Evolutionary conservation across 2,329 filamentous ascomycete genomes (phyloP).

Genomic region (Neofusicoccum sp.): DNA sequence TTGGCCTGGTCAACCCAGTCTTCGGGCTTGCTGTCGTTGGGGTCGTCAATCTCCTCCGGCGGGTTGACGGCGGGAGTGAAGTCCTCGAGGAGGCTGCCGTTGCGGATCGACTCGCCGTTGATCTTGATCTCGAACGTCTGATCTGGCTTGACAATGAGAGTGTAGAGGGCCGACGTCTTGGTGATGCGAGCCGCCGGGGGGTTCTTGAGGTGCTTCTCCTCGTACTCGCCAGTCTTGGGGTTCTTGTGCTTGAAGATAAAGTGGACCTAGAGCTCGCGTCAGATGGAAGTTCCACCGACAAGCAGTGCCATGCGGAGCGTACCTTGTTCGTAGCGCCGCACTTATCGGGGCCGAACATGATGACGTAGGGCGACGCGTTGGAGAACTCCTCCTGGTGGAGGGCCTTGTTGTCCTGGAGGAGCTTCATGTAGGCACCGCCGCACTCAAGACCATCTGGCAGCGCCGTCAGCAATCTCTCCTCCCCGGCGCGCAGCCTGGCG

Average conservation of each 20-base stretch:
- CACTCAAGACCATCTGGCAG: constrained; percentile 85
- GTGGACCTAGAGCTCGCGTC: constrained; percentile 56
- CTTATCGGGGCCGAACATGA: constrained; percentile 99
- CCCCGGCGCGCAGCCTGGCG: neutral
- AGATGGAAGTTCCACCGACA: too few relatives aligned
- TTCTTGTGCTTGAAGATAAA: constrained; percentile 99
- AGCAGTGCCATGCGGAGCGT: constrained; percentile 26
- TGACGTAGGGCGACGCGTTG: constrained; percentile 95
- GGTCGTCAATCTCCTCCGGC: constrained; percentile 89
- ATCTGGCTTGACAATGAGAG: constrained; percentile 92
- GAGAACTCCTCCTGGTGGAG: constrained; percentile 97
- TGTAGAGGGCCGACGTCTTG: constrained; percentile 95
- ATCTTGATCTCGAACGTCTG: constrained; percentile 93
- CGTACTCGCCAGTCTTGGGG: constrained; percentile 98
- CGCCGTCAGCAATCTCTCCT: neutral
- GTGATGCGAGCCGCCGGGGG: constrained; percentile 84
- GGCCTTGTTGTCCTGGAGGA: constrained; percentile 95
- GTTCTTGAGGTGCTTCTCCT: constrained; percentile 95
- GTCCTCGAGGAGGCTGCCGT: constrained; percentile 90
- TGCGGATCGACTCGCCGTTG: constrained; percentile 85
- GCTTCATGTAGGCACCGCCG: constrained; percentile 98
- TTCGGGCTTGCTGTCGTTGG: constrained; percentile 89
- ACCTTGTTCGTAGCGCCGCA: constrained; percentile 99
- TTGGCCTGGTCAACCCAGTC: constrained; percentile 94
- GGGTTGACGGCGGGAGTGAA: constrained; percentile 95